Evolutionary conservation across 306 rosid species (phyloP), one percentile per base, ranked within the genome.

Genomic region (Prunus salicina): DNA sequence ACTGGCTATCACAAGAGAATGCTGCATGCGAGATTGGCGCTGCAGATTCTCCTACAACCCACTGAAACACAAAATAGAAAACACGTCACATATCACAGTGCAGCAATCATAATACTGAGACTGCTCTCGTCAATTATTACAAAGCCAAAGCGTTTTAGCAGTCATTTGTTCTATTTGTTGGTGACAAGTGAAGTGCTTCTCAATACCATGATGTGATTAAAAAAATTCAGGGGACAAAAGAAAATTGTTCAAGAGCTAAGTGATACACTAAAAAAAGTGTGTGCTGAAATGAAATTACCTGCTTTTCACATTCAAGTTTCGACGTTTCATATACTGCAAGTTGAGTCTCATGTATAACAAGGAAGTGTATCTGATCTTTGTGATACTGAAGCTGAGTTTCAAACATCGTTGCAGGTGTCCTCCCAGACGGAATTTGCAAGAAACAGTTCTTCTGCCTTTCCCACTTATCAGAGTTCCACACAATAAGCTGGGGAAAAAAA

Each of bases 1-100:
- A 80, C 89, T 87, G 95, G 77, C 96, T 89, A 82, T 95, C 96
- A 64, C 97, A 91, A 53, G 98, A 94, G 88, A 88, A 88, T 52
- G 94, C 82, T 27, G 95, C 98, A 64, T 89, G 90, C 11, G 94
- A 88, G 79, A 94, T 88, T 52, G 91, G 96, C 15, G 93, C 87
- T 2, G 86, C 60, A 60, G 91, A 84, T 47, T 92, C 93, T 60
- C 91, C 82, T 38, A 89, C 86, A 71, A 76, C 78, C 98, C 98
- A 92, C 97, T 94, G 64, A 71, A 85, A 82, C 73, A 76, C 12
- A 63, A 82, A 75, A 79, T 67, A 74, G 67, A 66, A 32, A 43
- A 46, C 67, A 57, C 24, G 56, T 72, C 27, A 72, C 66, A 41
- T 2, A 32, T 72, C 22, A 12, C 52, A 43, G 53, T 8, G 38